Percentiles rank a stretch among this genome's conserved stretches.
Conservation (phyloP, 805 yeast genomes). For the Schwanniomyces occidentalis region DNA sequence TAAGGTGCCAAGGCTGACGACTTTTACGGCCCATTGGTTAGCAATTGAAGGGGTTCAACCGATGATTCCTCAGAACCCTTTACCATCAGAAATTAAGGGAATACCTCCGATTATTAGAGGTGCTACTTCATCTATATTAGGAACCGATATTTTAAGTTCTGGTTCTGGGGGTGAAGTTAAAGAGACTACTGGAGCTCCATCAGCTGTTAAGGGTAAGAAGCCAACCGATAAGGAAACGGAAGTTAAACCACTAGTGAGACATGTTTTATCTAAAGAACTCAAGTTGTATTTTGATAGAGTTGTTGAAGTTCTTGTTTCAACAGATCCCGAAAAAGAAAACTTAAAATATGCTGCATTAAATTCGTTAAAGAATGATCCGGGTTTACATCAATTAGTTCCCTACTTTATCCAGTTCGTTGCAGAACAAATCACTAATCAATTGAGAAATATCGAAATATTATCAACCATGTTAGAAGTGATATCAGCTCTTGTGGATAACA, state of each 20-base stretch:
- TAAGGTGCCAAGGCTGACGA: conserved; percentile 86
- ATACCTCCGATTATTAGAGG: conserved; percentile 82
- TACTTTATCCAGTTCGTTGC: conserved; percentile 95
- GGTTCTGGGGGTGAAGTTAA: conserved; percentile 17
- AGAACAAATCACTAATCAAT: conserved; percentile 88
- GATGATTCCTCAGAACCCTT: conserved; percentile 94
- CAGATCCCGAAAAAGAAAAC: conserved; percentile 54
- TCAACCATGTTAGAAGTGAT: conserved; percentile 87
- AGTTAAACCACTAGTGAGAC: conserved; percentile 90
- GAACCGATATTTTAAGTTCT: conserved; percentile 40
- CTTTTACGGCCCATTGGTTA: conserved; percentile 95
- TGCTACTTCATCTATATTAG: conserved; percentile 56
- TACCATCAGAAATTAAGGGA: conserved; percentile 71
- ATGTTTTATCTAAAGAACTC: conserved; percentile 89
- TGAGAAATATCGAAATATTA: conserved; percentile 67
- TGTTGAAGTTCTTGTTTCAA: conserved; percentile 69
- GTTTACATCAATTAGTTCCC: conserved; percentile 94
- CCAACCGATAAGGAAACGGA: conserved; percentile 49
- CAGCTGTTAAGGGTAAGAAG: conserved; percentile 20
- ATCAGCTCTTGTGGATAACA: conserved; percentile 79
- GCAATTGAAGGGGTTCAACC: conserved; percentile 99
- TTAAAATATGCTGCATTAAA: conserved; percentile 79
- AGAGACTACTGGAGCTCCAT: conserved; percentile 12
- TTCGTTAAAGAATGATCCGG: conserved; percentile 88
- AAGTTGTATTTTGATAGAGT: conserved; percentile 92